Base-by-base conservation (phyloP, 176 grass and related monocot genomes). In the Dactylis glomerata region DNA sequence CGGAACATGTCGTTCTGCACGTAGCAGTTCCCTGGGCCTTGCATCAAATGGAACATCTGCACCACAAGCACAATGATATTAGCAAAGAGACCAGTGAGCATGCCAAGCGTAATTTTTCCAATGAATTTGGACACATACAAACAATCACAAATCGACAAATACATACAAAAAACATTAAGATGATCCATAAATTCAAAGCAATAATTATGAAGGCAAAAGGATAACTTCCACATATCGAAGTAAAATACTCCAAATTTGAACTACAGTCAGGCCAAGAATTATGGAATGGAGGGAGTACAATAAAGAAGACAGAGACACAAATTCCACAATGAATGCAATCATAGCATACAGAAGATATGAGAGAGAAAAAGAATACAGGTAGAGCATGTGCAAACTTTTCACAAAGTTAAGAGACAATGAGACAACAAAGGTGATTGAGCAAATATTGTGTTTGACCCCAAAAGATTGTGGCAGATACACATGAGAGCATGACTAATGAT, bases 31-130 rank as follows among this genome's bases (percentile, higher is more conserved):
- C 67, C 83, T 40, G 84, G 84, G 80, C 69, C 80, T 56, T 87
- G 91, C 87, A 92, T 87, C 80, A 92, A 73, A 23, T 92, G 84
- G 83, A 92, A 92, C 87, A 84, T 90, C 91, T 92, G 80, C 79
- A 79, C 1, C 80, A 65, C 6, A 20, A 82, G 5, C 49, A 68
- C 8, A 27, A 46, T 47, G 8, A 69, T 68, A 50, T 73, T 17
- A 89, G 3, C 8, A 76, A 81, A 82, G 4, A 23, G 12, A 16
- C 1, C 6, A 0, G 3, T 15, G 26, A 40, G 4, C 10, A 83
- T 63, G 9, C 1, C 13, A 76, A 62, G 10, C 12, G 65, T 45
- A 10, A 47, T 2, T 0, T 79, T 22, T 45, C 24, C 23, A 63
- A 8, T 8, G 69, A 42, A 58, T 45, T 45, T 40, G 11, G 10